Base-by-base conservation (phyloP, 2,329 filamentous ascomycete genomes). In the Epichloe baconii region DNA sequence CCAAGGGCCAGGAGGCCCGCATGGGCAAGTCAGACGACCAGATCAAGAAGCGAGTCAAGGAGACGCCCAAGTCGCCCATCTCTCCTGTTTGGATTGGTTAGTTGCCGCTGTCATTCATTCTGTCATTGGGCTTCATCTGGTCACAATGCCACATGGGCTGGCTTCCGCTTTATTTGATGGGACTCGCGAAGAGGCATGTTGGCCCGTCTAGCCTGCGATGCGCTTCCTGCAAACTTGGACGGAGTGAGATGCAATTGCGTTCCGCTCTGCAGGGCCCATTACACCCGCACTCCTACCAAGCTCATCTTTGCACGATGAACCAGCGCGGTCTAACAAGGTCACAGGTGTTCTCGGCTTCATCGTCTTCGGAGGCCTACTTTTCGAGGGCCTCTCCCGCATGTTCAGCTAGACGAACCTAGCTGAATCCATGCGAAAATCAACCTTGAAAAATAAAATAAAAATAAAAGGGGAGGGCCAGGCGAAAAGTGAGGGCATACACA, bases 11-110 rank as follows among this genome's bases (percentile, higher is more conserved):
- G 66, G 81, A 85, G 64, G 72, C 75, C 54, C 85, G 83, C 64
- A 85, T 85, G 67, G 87, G 87, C 69, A 88, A 87, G 72, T 76
- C 81, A n/a, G 76, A 80, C 52, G 71, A 71, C 23, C 76, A 81
- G 56, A 66, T 83, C 59, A 83, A 83, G 75, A 79, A 80, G 71
- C 70, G 71, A 55, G 61, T 58, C 59, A 79, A 82, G 72, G 73
- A 78, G 61, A 60, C 68, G 52, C 57, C 62, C 54, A 82, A 82
- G 74, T 76, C 78, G 52, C 76, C 80, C 57, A 77, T 85, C 62
- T 82, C 80, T 34, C 72, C 76, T n/a, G 62, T 83, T 56, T 82
- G 79, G 79, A 67, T 85, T 36, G 71, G 82, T 84, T 71, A 56
- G 72, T 68, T n/a, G 2, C 35, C 36, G 7, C 34, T 17, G 8